A percentile compares a stretch with the other conserved stretches of the same genome.
Evolutionary conservation across 2,329 filamentous ascomycete species (phyloP).

Genomic region (Chaetomiaceae sp.): DNA sequence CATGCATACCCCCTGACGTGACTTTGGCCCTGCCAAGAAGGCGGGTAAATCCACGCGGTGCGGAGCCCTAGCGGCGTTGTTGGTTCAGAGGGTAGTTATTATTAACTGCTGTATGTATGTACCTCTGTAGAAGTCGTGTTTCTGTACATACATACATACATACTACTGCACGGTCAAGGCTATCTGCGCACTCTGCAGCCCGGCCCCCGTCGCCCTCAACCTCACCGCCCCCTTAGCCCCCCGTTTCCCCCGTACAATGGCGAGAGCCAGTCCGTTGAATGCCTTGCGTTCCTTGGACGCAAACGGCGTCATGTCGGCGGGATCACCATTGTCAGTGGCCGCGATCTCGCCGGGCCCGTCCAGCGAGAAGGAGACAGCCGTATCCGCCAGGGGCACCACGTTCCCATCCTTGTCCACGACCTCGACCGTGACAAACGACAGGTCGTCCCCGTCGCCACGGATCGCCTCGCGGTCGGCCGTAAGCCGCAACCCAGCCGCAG

Average conservation of each 20-base stretch:
- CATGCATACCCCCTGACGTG: too few species aligned
- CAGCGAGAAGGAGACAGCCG: slow-evolving; percentile 42
- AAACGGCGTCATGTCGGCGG: slow-evolving; percentile 42
- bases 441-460: slow-evolving; percentile 39
- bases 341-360: slow-evolving; percentile 43
- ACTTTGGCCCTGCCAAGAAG: too few species aligned
- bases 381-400: slow-evolving; percentile 40
- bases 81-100: too few species aligned
- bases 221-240: slow-evolving; percentile 24
- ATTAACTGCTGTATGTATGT: too few species aligned
- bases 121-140: too few species aligned
- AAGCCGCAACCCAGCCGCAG: slow-evolving; percentile 36
- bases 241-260: slow-evolving; percentile 34
- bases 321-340: slow-evolving; percentile 42
- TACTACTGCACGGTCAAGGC: too few species aligned
- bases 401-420: slow-evolving; percentile 43
- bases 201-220: too few species aligned
- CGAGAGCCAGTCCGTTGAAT: slow-evolving; percentile 39
- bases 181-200: too few species aligned
- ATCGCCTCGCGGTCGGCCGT: slow-evolving; percentile 40
- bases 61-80: too few species aligned
- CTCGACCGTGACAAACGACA: slow-evolving; percentile 43
- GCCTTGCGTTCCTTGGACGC: slow-evolving; percentile 37
- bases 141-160: too few species aligned
- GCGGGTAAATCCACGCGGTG: too few species aligned